Evolutionary conservation across 192 early-diverging fungal species (phyloP).

Genomic region (Coemansia javaensis): DNA sequence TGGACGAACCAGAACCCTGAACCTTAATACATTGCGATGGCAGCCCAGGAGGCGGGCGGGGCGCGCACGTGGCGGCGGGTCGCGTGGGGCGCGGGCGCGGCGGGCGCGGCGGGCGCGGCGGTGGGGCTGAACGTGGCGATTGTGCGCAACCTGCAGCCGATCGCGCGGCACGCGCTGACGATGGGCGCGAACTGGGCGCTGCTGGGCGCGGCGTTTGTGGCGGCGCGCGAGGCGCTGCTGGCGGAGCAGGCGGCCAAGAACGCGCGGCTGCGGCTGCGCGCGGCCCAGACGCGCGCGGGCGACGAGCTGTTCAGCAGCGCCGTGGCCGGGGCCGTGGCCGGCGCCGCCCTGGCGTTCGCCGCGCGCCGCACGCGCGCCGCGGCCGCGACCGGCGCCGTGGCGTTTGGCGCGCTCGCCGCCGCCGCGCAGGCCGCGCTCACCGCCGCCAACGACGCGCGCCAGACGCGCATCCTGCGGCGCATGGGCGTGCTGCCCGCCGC

Average conservation of each 20-base stretch:
- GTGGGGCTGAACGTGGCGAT: constrained; percentile 42
- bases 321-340: constrained; percentile 56
- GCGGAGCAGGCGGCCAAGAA: constrained; percentile 54
- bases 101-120: constrained; percentile 18
- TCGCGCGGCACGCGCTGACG: constrained; percentile 19
- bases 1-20: no score
- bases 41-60: no score
- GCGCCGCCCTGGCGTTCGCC: constrained; percentile 54
- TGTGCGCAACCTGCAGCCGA: constrained; percentile 42
- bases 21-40: no score
- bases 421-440: constrained; percentile 51
- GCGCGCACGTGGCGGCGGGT: constrained; percentile 8
- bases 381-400: constrained; percentile 52
- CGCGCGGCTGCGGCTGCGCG: constrained; percentile 50
- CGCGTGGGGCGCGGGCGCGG: constrained; percentile 21
- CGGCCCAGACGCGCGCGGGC: constrained; percentile 55
- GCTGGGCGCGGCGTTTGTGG: constrained; percentile 29
- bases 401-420: constrained; percentile 52
- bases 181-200: constrained; percentile 46
- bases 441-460: constrained; percentile 48
- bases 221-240: constrained; percentile 59
- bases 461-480: constrained; percentile 49
- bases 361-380: constrained; percentile 52
- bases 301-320: constrained; percentile 63
- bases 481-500: neutral